A percentile compares a stretch with the other conserved stretches of the same genome.
phyloP scores from a whole-genome alignment of 129 eudicot genomes.

The Helianthus tuberosus region DNA sequence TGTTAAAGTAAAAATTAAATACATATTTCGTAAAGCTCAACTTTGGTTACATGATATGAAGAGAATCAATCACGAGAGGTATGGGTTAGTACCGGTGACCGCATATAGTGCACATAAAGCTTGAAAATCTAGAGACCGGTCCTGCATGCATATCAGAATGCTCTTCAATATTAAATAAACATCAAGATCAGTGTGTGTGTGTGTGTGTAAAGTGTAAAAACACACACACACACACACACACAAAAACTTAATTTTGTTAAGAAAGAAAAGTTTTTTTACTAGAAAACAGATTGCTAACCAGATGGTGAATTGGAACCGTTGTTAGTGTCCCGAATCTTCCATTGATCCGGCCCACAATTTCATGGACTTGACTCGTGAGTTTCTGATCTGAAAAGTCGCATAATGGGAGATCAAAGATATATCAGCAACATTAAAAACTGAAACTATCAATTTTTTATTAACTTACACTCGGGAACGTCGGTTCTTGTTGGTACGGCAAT shows the following conservation, averaged over 20 bases:
- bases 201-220: background rate
- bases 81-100: slow-evolving; percentile 69
- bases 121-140: slow-evolving; percentile 89
- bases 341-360: slow-evolving; percentile 95
- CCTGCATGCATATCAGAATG: slow-evolving; percentile 53
- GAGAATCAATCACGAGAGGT: background rate
- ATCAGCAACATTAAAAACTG: slow-evolving; percentile 2
- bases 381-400: slow-evolving; percentile 71
- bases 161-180: background rate
- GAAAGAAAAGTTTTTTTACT: background rate
- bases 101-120: slow-evolving; percentile 94
- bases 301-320: slow-evolving; percentile 92
- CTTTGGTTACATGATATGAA: background rate
- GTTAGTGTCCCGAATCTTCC: slow-evolving; percentile 91
- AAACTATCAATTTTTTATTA: slow-evolving; percentile 16
- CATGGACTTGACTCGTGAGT: slow-evolving; percentile 99
- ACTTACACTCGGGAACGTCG: slow-evolving; percentile 94
- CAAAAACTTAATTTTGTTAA: background rate
- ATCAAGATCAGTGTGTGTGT: background rate
- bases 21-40: background rate
- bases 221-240: background rate
- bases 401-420: slow-evolving; percentile 19
- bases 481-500: slow-evolving; percentile 99
- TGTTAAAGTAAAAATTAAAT: slow-evolving; percentile 21
- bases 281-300: slow-evolving; percentile 55